phyloP scores from a whole-genome alignment of 768 basidiomycete species.

The Naematelia encephala region DNA sequence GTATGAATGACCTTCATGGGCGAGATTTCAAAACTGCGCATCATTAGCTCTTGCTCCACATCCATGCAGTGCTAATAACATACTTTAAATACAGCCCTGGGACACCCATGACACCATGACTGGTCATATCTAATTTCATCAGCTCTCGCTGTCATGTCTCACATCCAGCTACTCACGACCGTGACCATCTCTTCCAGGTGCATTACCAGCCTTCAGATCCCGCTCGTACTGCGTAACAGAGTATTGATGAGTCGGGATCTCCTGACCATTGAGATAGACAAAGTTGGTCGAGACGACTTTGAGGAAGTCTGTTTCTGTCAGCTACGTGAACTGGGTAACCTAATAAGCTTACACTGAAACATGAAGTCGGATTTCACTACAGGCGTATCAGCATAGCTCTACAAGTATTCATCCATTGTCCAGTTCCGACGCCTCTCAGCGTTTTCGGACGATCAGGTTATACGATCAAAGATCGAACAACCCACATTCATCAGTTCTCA shows the following conservation, averaged over 20 bases:
- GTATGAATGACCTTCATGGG: constrained; percentile 90
- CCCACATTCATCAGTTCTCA: constrained; percentile 55
- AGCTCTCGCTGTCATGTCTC: not conserved
- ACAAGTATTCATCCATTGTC: too few species aligned
- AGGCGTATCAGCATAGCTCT: not conserved
- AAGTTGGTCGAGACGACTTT: constrained; percentile 98
- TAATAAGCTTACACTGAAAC: constrained; percentile 61
- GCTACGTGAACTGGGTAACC: not conserved
- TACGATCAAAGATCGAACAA: constrained; percentile 4
- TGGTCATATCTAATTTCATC: constrained; percentile 40
- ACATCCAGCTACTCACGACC: constrained; percentile 42
- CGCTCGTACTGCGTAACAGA: constrained; percentile 95
- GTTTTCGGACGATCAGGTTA: too few species aligned
- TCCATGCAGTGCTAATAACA: constrained; percentile 6
- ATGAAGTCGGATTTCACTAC: constrained; percentile 61
- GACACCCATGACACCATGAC: constrained; percentile 42
- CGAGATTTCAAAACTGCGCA: constrained; percentile 85
- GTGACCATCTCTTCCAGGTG: constrained; percentile 49
- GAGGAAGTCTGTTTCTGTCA: constrained; percentile 67
- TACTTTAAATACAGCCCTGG: constrained; percentile 48
- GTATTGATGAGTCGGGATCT: constrained; percentile 90
- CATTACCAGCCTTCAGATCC: constrained; percentile 66
- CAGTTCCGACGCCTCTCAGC: too few species aligned
- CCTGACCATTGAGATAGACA: constrained; percentile 70
- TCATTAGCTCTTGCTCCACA: not conserved